Base-by-base conservation (phyloP, 192 early-diverging fungal species). In the Gamsiella multidivaricata region DNA sequence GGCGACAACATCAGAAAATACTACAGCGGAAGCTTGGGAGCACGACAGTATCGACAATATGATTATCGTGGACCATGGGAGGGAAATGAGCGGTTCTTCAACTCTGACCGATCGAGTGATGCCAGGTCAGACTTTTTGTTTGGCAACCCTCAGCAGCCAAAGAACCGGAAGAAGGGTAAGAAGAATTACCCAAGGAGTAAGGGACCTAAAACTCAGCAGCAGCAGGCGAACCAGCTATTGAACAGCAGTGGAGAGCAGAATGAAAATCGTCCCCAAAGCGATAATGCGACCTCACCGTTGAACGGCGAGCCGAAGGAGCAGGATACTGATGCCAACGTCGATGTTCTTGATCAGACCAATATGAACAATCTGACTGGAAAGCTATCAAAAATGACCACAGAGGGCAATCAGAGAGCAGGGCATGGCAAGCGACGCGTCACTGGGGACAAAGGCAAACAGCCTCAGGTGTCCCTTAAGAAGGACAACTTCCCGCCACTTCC, bases 401-500 rank as follows among this genome's bases (percentile, higher is more conserved):
- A 4, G 9, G 45, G n/a, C 45, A 46, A 18, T 18, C 17, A 9
- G n/a, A 18, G 17, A 6, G 45, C 15, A 46, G 45, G 45, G n/a
- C 17, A 9, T 9, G n/a, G n/a, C 45, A 46, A 18, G 45, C 9
- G 17, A 46, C 45, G 45, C 10, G 17, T 9, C 9, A 10, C 9
- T 18, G 5, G 12, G n/a, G 45, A n/a, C n/a, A 53, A 29, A 53
- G 51, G 12, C 51, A 53, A 53, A 31, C 28, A 22, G 9, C 9
- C 28, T 9, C 26, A 53, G 51, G 10, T 0, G 10, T 52, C 61
- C 18, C 57, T 65, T 3, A 41, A 42, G 45, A 32, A 5, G 18
- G 52, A 68, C 7, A 68, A 34, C 25, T 68, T 68, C 33, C 65
- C 65, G 6, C 55, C 65, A 28, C 65, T 68, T 29, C 43, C 55